Percentiles rank a stretch among this genome's conserved stretches.
Evolutionary conservation across 2,329 filamentous ascomycete genomes (phyloP).

Genomic region (Tolypocladium guangdongense): DNA sequence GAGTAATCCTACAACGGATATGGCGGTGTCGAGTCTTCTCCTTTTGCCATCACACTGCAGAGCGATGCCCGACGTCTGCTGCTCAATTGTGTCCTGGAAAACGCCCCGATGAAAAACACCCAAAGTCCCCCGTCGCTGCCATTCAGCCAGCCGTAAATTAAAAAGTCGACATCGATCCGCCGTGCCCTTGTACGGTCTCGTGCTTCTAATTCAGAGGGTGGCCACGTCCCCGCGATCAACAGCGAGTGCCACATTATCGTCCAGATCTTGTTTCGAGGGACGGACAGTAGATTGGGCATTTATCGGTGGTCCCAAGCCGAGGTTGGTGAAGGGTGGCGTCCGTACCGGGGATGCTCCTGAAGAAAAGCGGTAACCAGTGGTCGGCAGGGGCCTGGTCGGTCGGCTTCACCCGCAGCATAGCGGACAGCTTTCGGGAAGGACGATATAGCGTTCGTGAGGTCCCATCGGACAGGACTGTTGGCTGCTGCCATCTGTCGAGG

Average conservation of each 20-base stretch:
- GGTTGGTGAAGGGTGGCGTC: not conserved
- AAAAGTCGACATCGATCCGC: not conserved
- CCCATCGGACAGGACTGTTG: slow-evolving; percentile 48
- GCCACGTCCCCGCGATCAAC: not conserved
- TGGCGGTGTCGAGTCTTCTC: no score
- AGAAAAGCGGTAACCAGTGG: not conserved
- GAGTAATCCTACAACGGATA: not conserved
- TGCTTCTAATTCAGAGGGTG: not conserved
- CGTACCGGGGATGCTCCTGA: not conserved
- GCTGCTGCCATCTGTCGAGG: slow-evolving; percentile 53
- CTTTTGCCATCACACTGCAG: not conserved
- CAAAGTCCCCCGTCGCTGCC: not conserved
- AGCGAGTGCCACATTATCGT: not conserved
- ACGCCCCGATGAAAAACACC: not conserved
- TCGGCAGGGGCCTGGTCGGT: not conserved
- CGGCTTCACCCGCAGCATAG: slow-evolving; percentile 27
- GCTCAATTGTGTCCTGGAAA: not conserved
- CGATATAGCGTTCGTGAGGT: slow-evolving; percentile 65
- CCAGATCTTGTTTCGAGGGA: not conserved
- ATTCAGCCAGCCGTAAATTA: not conserved
- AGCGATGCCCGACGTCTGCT: not conserved
- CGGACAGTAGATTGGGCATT: not conserved
- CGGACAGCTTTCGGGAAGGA: slow-evolving; percentile 51
- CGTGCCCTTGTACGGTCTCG: not conserved
- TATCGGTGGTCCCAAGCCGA: not conserved